Evolutionary conservation across 2,329 filamentous ascomycete species (phyloP).

Genomic region (Byssochlamys sp.): DNA sequence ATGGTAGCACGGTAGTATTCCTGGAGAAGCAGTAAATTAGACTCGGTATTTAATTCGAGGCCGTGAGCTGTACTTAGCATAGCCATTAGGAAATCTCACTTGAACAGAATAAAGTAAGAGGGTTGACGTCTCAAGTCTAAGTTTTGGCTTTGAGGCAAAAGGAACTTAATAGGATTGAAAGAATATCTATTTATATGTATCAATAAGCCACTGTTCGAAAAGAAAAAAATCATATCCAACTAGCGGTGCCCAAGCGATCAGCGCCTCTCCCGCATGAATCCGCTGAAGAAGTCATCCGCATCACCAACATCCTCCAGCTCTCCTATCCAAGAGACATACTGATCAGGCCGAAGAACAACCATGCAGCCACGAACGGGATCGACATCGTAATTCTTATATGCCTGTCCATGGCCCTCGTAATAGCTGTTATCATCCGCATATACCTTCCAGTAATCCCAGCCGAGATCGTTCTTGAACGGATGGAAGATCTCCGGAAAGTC

Average conservation of each 20-base stretch:
- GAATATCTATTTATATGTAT: too few species aligned
- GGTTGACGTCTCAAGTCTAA: too few species aligned
- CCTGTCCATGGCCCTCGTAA: conserved; percentile 37
- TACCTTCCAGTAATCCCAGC: conserved; percentile 51
- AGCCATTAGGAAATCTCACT: too few species aligned
- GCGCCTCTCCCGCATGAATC: background rate
- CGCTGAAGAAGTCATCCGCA: background rate
- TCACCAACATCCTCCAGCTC: background rate
- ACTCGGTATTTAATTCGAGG: too few species aligned
- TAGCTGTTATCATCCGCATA: conserved; percentile 47
- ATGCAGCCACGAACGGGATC: conserved; percentile 47
- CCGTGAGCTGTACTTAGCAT: too few species aligned
- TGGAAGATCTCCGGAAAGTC: conserved; percentile 41
- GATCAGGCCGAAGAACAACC: conserved; percentile 56
- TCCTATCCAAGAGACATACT: conserved; percentile 43
- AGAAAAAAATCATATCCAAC: background rate
- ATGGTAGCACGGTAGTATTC: too few species aligned
- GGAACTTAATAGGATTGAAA: too few species aligned
- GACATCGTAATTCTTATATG: conserved; percentile 52
- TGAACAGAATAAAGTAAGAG: too few species aligned
- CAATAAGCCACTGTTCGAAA: background rate
- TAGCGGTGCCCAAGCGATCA: background rate
- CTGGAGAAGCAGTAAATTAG: too few species aligned
- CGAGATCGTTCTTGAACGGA: conserved; percentile 37
- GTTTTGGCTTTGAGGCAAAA: too few species aligned